Conservation (phyloP, 345 rosid genomes). For the Lepidium africanum region DNA sequence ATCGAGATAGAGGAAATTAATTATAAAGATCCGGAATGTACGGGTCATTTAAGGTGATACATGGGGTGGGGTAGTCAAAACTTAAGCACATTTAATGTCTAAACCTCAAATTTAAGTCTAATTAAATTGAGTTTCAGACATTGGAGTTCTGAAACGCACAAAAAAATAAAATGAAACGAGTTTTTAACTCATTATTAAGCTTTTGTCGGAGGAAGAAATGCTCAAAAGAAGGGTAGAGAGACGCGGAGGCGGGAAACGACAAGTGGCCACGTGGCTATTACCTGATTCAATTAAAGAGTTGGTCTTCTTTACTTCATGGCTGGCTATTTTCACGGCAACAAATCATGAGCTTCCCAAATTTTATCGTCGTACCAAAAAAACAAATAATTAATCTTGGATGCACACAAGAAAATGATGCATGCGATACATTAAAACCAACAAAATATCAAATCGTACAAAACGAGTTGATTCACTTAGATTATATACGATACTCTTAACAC, state of each 20-base stretch:
- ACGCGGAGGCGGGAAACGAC: conserved; percentile 21
- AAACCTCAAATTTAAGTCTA: neutral
- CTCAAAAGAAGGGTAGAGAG: conserved; percentile 11
- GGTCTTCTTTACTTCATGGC: conserved; percentile 10
- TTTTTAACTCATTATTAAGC: neutral
- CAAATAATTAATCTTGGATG: neutral
- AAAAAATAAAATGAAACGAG: neutral
- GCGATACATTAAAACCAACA: conserved; percentile 2
- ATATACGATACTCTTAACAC: neutral
- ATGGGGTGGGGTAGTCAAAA: conserved; percentile 18
- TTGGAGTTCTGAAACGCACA: neutral
- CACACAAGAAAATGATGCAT: conserved; percentile 7
- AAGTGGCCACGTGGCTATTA: conserved; percentile 16
- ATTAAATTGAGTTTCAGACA: conserved; percentile 9
- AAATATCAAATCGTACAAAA: conserved; percentile 13
- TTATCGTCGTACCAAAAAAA: neutral
- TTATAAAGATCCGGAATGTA: conserved; percentile 22
- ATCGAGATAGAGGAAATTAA: neutral
- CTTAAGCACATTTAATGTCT: conserved; percentile 12
- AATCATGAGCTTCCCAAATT: neutral
- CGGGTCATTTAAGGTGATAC: conserved; percentile 16
- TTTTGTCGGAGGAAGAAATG: conserved; percentile 14
- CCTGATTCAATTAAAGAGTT: conserved; percentile 7
- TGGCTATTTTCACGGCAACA: conserved; percentile 8
- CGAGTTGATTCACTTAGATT: conserved; percentile 24